Evolutionary conservation across 495 filamentous ascomycete genomes (phyloP).

Genomic region (Podospora comata): DNA sequence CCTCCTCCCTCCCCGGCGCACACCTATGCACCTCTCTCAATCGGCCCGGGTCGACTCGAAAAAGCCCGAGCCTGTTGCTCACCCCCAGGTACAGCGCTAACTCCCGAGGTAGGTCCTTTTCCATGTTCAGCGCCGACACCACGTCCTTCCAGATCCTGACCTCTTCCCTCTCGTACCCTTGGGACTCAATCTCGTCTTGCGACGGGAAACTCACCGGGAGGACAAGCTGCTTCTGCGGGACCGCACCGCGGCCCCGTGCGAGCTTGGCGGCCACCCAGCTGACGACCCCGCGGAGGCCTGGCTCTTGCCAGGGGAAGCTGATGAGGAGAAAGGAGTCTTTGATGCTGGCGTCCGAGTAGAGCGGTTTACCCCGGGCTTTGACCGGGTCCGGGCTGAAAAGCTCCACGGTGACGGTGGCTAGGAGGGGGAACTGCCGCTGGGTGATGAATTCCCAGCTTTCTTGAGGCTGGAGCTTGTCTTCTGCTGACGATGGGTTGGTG

Average conservation of each 20-base stretch:
- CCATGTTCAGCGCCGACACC: constrained; percentile 59
- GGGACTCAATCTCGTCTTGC: constrained; percentile 46
- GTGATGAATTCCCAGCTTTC: constrained; percentile 78
- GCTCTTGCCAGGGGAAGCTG: constrained; percentile 55
- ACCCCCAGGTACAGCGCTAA: constrained; percentile 61
- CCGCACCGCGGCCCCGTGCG: constrained; percentile 38
- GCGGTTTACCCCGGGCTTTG: constrained; percentile 42
- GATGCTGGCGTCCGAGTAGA: constrained; percentile 32
- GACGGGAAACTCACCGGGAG: constrained; percentile 65
- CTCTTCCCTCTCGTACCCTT: constrained; percentile 56
- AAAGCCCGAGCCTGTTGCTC: constrained; percentile 63
- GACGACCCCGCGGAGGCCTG: constrained; percentile 41
- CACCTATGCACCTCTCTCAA: constrained; percentile 68
- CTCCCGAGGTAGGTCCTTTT: constrained; percentile 46
- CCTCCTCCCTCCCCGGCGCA: constrained; percentile 63
- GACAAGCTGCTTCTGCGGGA: constrained; percentile 53
- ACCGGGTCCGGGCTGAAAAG: constrained; percentile 73
- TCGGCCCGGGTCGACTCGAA: constrained; percentile 62
- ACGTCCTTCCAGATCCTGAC: constrained; percentile 80
- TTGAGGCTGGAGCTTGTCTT: constrained; percentile 39
- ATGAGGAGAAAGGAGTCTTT: constrained; percentile 56
- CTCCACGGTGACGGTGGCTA: constrained; percentile 72
- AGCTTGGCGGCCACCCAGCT: constrained; percentile 45
- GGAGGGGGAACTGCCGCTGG: constrained; percentile 65
- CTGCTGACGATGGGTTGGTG: constrained; percentile 30